Base-by-base conservation (phyloP, 2,329 filamentous ascomycete species). In the Aspergillus tubingensis region DNA sequence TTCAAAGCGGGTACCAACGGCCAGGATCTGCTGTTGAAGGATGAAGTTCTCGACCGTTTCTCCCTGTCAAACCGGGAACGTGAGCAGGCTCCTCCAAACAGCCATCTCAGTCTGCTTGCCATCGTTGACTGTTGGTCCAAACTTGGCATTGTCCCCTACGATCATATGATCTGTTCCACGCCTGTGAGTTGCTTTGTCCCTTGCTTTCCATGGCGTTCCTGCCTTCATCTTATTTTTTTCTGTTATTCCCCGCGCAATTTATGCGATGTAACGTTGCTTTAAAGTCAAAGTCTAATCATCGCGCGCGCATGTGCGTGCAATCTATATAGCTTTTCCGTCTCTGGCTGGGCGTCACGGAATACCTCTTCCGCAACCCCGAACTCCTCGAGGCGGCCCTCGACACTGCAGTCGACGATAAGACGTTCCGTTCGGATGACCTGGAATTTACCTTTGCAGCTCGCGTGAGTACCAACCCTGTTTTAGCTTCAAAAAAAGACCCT, bases 51-150 rank as follows among this genome's bases (percentile, higher is more conserved):
- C 5, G 93, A 97, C 74, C 88, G 88, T 36, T 99, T 98, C 76
- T 94, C 91, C 43, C 82, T 99, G 1, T 90, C 91, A 38, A 86
- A 88, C 59, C 82, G 83, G 62, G 83, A 87, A 41, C 86, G 86
- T 58, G 84, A 88, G 70, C 81, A 83, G 61, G 85, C 91, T 19
- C 91, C 90, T 56, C 75, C 72, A 2, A 99, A 99, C 79, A 99
- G 95, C 74, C 96, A 99, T 77, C 84, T 99, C 30, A 93, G 89
- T 74, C 83, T 99, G 59, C 84, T 99, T 48, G 95, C 93, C 50
- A 99, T 99, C 86, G 96, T 98, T 47, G 95, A 99, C 80, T 98
- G 94, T 79, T 99, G 95, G 95, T 95, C 91, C 73, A 91, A 91
- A 67, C 84, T 98, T 49, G 90, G 88, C 36, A 99, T 97, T 70